phyloP scores from a whole-genome alignment of 1,139 yeast species.

The Yamadazyma friedrichii region DNA sequence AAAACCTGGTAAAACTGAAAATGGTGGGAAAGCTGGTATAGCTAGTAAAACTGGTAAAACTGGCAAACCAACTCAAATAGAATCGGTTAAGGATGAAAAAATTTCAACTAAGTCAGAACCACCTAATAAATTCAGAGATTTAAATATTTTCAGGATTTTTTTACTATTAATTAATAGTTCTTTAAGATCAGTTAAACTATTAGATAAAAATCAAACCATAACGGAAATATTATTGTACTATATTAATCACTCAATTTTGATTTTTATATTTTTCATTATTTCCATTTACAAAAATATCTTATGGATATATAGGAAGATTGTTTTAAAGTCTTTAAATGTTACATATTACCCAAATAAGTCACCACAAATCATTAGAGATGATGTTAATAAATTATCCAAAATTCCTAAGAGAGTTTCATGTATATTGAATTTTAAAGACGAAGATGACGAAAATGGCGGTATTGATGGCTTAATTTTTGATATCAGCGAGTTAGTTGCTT shows the following conservation, averaged over 20 bases:
- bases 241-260: slow-evolving; percentile 31
- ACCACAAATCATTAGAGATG: slow-evolving; percentile 84
- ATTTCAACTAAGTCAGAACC: slow-evolving; percentile 1
- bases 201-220: slow-evolving; percentile 4
- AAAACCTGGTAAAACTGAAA: not conserved
- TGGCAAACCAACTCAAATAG: not conserved
- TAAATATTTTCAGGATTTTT: not conserved
- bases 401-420: slow-evolving; percentile 77
- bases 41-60: not conserved
- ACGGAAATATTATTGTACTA: slow-evolving; percentile 8
- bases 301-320: slow-evolving; percentile 52
- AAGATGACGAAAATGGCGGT: slow-evolving; percentile 86
- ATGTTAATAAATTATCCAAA: slow-evolving; percentile 68
- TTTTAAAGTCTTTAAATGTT: slow-evolving; percentile 58
- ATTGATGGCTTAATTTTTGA: slow-evolving; percentile 77
- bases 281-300: slow-evolving; percentile 55
- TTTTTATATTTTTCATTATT: slow-evolving; percentile 53
- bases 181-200: slow-evolving; percentile 1
- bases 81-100: not conserved
- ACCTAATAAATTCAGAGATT: slow-evolving; percentile 1
- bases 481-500: slow-evolving; percentile 73
- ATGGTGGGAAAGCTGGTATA: not conserved
- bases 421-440: slow-evolving; percentile 67
- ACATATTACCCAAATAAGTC: slow-evolving; percentile 80
- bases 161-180: slow-evolving; percentile 2